These are phyloP conservation scores for Sechiopsis laciniata DNA, from an alignment of 306 rosid genomes.

Conservation along the genomic window DNA sequence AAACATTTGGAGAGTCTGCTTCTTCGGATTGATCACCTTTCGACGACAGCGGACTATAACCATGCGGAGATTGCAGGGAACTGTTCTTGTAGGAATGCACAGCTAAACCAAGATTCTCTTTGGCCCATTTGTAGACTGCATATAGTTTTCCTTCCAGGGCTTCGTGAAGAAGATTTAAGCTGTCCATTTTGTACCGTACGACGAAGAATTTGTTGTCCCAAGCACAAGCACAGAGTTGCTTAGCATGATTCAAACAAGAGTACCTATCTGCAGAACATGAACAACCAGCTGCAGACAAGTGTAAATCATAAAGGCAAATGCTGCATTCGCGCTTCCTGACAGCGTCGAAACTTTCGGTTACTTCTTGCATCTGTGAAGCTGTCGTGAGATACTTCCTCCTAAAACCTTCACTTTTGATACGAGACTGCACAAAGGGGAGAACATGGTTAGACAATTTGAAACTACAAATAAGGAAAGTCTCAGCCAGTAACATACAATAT, in stretches of 20 bases:
- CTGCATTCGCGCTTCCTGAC: constrained; percentile 61
- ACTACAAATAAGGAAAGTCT: neutral
- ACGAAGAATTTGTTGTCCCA: constrained; percentile 52
- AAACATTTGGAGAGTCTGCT: neutral
- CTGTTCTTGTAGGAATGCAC: constrained; percentile 31
- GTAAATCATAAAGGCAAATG: constrained; percentile 59
- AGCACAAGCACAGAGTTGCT: constrained; percentile 68
- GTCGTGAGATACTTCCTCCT: constrained; percentile 55
- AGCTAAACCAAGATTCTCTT: constrained; percentile 53
- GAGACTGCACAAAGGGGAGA: constrained; percentile 42
- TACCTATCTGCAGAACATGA: constrained; percentile 54
- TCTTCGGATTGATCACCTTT: constrained; percentile 23
- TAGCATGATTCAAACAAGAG: constrained; percentile 73
- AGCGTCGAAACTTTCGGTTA: constrained; percentile 43
- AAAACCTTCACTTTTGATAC: constrained; percentile 44
- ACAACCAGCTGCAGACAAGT: constrained; percentile 69
- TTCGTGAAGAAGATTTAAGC: constrained; percentile 56
- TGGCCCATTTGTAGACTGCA: constrained; percentile 66
- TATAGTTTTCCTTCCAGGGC: constrained; percentile 73
- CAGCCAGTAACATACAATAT: no score
- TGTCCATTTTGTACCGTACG: constrained; percentile 51
- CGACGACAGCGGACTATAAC: constrained; percentile 10
- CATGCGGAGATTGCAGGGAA: constrained; percentile 24
- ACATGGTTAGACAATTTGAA: neutral
- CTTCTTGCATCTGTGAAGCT: constrained; percentile 37